These are phyloP conservation scores for Articulospora tetracladia DNA, from an alignment of 495 filamentous ascomycete genomes.

Conservation along the genomic window DNA sequence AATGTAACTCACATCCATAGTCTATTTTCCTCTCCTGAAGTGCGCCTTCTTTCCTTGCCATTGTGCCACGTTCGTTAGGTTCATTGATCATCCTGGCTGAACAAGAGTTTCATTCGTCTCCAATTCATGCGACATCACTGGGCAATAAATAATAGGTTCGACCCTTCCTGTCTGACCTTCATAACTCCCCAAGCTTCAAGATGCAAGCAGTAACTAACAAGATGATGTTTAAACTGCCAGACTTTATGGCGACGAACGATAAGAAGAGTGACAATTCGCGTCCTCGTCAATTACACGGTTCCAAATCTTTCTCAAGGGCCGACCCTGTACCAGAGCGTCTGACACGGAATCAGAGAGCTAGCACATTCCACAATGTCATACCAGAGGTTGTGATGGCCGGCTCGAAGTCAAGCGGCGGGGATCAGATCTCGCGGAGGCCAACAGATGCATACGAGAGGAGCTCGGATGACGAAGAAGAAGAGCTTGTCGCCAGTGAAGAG, in stretches of 20 bases:
- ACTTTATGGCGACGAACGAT: slow-evolving; percentile 25
- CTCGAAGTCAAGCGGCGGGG: slow-evolving; percentile 9
- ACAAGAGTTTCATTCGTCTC: slow-evolving; percentile 22
- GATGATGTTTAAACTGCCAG: slow-evolving; percentile 23
- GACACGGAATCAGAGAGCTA: slow-evolving; percentile 51
- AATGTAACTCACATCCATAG: slow-evolving; percentile 8
- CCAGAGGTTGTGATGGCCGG: slow-evolving; percentile 34
- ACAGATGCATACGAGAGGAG: slow-evolving; percentile 18
- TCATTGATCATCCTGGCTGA: slow-evolving; percentile 14
- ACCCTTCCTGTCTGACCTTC: background rate
- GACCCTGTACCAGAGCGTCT: slow-evolving; percentile 34
- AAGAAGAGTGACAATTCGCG: slow-evolving; percentile 17
- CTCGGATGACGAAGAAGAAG: slow-evolving; percentile 40
- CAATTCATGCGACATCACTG: slow-evolving; percentile 21
- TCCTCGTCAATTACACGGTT: slow-evolving; percentile 29
- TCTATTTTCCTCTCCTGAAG: slow-evolving; percentile 8
- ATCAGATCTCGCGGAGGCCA: slow-evolving; percentile 13
- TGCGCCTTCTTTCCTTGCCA: slow-evolving; percentile 1
- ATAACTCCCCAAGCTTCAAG: slow-evolving; percentile 1
- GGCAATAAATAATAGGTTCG: slow-evolving; percentile 13
- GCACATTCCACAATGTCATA: slow-evolving; percentile 54
- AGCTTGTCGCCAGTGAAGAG: slow-evolving; percentile 48
- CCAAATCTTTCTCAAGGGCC: slow-evolving; percentile 25
- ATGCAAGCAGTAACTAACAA: slow-evolving; percentile 23
- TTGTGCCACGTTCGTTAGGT: slow-evolving; percentile 20